Evolutionary conservation across 257 asterid genomes (phyloP), one percentile per base, ranked within the genome.

Genomic region (Penstemon davidsonii): DNA sequence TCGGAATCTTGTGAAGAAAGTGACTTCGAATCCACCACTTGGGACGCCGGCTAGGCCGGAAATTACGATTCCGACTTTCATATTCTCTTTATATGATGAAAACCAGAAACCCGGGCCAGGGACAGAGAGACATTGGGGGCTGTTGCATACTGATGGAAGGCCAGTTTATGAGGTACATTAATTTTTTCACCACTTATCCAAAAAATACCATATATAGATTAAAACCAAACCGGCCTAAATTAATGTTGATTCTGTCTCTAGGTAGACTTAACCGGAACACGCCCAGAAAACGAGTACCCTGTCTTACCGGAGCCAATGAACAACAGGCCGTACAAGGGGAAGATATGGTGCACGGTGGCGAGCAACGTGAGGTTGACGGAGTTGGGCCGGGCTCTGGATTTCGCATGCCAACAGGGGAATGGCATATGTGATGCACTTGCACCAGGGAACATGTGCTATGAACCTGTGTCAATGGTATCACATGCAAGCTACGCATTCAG

Each of bases 401-500:
- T n/a, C 3, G 77, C 75, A 0, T 91, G 97, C 76, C 18, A 59
- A 15, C 81, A 71, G 46, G 88, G 87, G 0, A 82, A 81, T 12
- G 84, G 76, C 4, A 85, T 78, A 7, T 91, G 97, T 41, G 84
- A 76, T n/a, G 90, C 71, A 38, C 83, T 88, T 7, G 75, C 84
- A 6, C 95, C 95, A 0, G 91, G 85, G 9, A 77, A 67, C 36
- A 67, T 46, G 13, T 91, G 97, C 64, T 88, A 91, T 58, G 76
- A 76, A 72, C 96, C 96, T 4, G 78, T 88, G 5, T 83, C 93
- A 0, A 36, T 74, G 3, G 39, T 43, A 1, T 67, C 83, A 1
- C 95, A 91, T 66, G 97, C 96, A 7, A 91, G 76, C 81, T 91
- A 85, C 52, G 97, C 95, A 41, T 91, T 88, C 68, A 91, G 90